These are phyloP conservation scores for Colletotrichum higginsianum DNA, from an alignment of 2,329 filamentous ascomycete species.

Conservation along the genomic window DNA sequence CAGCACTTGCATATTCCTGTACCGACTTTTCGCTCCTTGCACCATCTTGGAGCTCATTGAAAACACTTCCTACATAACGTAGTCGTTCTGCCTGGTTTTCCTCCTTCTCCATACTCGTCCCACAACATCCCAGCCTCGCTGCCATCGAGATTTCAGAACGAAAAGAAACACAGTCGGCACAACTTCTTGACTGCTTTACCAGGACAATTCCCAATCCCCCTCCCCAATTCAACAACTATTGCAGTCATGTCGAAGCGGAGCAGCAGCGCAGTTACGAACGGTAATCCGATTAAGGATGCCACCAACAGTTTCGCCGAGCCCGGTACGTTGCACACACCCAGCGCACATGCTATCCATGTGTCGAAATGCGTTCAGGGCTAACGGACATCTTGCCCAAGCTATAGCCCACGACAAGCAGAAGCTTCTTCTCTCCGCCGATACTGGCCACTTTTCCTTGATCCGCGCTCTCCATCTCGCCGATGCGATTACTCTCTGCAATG, in stretches of 20 bases:
- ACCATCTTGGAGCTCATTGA: slow-evolving; percentile 18
- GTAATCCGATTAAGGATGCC: slow-evolving; percentile 55
- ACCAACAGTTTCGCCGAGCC: slow-evolving; percentile 48
- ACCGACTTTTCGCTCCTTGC: slow-evolving; percentile 7
- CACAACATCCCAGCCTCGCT: neutral
- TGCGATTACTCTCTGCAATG: slow-evolving; percentile 86
- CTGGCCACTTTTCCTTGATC: slow-evolving; percentile 80
- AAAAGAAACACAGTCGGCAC: neutral
- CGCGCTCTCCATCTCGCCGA: slow-evolving; percentile 84
- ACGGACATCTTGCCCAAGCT: slow-evolving; percentile 27
- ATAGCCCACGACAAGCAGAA: slow-evolving; percentile 82
- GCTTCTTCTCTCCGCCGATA: slow-evolving; percentile 77
- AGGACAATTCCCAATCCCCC: neutral
- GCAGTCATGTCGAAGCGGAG: slow-evolving; percentile 75
- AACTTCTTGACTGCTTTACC: neutral
- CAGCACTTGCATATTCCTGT: slow-evolving; percentile 5
- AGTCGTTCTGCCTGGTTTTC: slow-evolving; percentile 20
- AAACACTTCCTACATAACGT: slow-evolving; percentile 24
- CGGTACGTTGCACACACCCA: slow-evolving; percentile 48
- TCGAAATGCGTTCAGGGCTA: neutral
- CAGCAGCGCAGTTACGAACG: slow-evolving; percentile 63
- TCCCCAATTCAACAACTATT: slow-evolving; percentile 6
- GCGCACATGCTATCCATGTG: slow-evolving; percentile 23
- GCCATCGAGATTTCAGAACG: neutral
- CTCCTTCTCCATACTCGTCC: neutral